Evolutionary conservation across 2,329 filamentous ascomycete genomes (phyloP), one percentile per base, ranked within the genome.

Genomic region (Colletotrichum nymphaeae): DNA sequence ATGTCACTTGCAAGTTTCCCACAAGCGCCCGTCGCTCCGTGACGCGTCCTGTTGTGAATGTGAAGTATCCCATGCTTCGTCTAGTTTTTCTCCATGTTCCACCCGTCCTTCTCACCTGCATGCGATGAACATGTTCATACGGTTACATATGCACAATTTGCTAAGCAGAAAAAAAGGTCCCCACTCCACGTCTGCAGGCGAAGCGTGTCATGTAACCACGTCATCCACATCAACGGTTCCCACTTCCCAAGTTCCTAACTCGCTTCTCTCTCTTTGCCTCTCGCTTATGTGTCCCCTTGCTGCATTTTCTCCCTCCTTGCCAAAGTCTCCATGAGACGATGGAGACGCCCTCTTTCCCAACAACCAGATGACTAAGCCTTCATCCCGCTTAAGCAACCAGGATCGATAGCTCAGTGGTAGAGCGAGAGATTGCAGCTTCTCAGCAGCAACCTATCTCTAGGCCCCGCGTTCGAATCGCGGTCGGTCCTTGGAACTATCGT

Each of bases 371-470:
- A 73, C 70, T 73, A 62, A 73, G 35, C 46, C 3, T 1, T 7
- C 7, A 16, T 26, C 12, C 11, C 24, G 12, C 49, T 26, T 12
- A n/a, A 42, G 5, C 35, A 5, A 1, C 46, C 32, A 63, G 70
- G 70, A 73, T 73, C 70, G 70, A 73, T 73, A 73, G 70, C 70
- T 73, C 70, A 73, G 67, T 73, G 70, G 70, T 73, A 73, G 70
- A 73, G 70, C 70, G 70, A 73, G 70, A 73, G 70, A 73, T 73
- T 73, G 70, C 70, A 73, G 70, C 35, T 60, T 16, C 22, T 16
- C 14, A 35, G 22, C 35, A 65, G 70, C 66, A 69, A 42, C 59
- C 22, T 72, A 73, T 73, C 70, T 73, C 70, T 73, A 73, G 70
- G 70, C 67, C 70, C 70, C 70, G 70, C 70, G 70, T 73, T 73